A percentile compares a stretch with the other conserved stretches of the same genome.
Evolutionary conservation across 2,329 filamentous ascomycete genomes (phyloP).

Genomic region (Diaporthe velutina): DNA sequence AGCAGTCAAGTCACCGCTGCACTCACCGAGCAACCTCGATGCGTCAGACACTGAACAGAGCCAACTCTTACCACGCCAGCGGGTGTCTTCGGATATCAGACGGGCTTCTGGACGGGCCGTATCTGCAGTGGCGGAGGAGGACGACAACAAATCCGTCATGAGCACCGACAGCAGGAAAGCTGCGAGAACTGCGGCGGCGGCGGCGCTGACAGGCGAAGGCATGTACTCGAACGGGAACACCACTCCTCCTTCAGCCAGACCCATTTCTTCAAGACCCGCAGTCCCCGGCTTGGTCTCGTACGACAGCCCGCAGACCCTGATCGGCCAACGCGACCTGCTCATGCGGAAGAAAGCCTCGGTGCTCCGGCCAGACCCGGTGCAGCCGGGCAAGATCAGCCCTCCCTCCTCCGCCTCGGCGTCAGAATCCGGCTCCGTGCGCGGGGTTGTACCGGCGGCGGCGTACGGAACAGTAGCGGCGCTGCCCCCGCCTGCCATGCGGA

Average conservation of each 20-base stretch:
- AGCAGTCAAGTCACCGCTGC: neutral
- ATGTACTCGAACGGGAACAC: constrained; percentile 36
- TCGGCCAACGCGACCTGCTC: constrained; percentile 68
- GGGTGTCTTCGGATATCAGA: constrained; percentile 8
- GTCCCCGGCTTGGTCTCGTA: constrained; percentile 64
- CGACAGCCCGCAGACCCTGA: constrained; percentile 66
- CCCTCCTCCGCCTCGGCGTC: constrained; percentile 48
- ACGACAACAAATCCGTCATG: constrained; percentile 41
- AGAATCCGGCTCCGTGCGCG: constrained; percentile 57
- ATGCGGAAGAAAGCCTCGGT: constrained; percentile 60
- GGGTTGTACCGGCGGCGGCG: constrained; percentile 37
- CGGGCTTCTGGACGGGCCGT: neutral
- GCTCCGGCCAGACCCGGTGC: constrained; percentile 42
- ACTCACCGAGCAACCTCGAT: neutral
- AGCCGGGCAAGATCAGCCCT: constrained; percentile 4
- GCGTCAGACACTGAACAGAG: neutral
- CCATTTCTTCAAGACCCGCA: constrained; percentile 45
- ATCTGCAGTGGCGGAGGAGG: constrained; percentile 59
- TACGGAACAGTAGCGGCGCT: constrained; percentile 12
- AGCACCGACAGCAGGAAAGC: constrained; percentile 35
- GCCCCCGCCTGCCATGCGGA: constrained; percentile 19
- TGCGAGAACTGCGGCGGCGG: constrained; percentile 41
- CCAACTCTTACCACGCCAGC: constrained; percentile 39
- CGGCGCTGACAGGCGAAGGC: constrained; percentile 32
- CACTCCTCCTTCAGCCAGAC: constrained; percentile 27